phyloP scores from a whole-genome alignment of 139 green algal species.

The Astrephomene gubernaculifera region DNA sequence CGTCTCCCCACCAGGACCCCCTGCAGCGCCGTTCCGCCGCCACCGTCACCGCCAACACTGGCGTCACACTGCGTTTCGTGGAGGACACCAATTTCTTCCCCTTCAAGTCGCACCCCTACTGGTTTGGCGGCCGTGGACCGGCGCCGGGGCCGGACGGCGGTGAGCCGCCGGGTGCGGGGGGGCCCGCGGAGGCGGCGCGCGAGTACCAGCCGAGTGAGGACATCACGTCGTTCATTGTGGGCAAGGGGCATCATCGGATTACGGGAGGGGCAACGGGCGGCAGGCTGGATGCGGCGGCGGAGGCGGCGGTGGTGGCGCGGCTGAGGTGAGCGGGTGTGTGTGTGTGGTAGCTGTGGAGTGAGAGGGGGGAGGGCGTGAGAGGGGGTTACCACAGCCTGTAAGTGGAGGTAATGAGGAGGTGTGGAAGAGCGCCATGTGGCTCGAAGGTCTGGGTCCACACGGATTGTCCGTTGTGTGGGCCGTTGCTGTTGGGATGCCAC shows the following conservation, averaged over 20 bases:
- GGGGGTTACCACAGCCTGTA: too few species aligned
- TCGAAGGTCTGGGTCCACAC: too few species aligned
- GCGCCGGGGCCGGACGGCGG: background rate
- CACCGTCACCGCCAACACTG: background rate
- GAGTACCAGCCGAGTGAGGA: conserved; percentile 24
- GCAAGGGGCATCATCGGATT: conserved; percentile 9
- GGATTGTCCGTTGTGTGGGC: too few species aligned
- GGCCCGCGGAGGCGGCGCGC: background rate
- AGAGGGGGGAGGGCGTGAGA: background rate
- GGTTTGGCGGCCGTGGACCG: background rate
- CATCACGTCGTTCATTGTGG: background rate
- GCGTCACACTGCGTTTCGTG: background rate
- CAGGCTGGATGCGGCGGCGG: conserved; percentile 1
- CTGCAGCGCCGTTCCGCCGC: background rate
- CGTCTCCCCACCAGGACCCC: background rate
- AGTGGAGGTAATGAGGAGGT: too few species aligned
- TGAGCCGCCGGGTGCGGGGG: background rate
- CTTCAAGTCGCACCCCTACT: conserved; percentile 11
- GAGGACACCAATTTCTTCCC: background rate
- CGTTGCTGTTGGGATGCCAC: too few species aligned
- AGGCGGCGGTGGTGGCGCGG: background rate
- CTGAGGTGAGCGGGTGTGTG: conserved; percentile 6
- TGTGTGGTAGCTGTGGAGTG: background rate
- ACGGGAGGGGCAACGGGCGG: background rate
- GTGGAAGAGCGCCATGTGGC: too few species aligned